phyloP scores from a whole-genome alignment of 1,139 yeast genomes.

The Geotrichum europaeum region DNA sequence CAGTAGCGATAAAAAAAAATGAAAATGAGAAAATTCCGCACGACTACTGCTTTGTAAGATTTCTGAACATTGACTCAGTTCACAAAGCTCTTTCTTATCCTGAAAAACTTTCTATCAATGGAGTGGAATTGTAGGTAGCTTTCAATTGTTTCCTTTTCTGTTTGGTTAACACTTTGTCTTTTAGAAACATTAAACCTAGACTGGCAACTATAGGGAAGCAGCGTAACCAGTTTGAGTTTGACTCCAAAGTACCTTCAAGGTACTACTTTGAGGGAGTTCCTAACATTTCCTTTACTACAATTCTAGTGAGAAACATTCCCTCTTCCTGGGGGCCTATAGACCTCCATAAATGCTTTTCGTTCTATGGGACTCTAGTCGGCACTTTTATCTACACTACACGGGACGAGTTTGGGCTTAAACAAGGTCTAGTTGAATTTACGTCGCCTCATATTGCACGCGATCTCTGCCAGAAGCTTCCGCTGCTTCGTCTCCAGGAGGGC shows the following conservation, averaged over 20 bases:
- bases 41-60: constrained; percentile 13
- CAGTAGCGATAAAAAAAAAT: constrained; percentile 11
- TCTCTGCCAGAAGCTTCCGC: constrained; percentile 5
- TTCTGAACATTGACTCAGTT: constrained; percentile 11
- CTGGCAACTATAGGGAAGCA: background rate
- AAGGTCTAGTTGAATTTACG: constrained; percentile 13
- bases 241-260: background rate
- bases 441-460: constrained; percentile 8
- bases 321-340: constrained; percentile 7
- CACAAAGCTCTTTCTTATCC: constrained; percentile 10
- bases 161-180: background rate
- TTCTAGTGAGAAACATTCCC: constrained; percentile 11
- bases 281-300: constrained; percentile 9
- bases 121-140: constrained; percentile 6
- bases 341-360: constrained; percentile 13
- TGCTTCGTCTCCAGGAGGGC: constrained; percentile 1
- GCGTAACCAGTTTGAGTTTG: background rate
- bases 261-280: constrained; percentile 12
- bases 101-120: constrained; percentile 2
- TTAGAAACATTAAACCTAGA: background rate
- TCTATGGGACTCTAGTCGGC: constrained; percentile 11
- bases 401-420: constrained; percentile 1
- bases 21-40: constrained; percentile 4
- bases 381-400: constrained; percentile 6
- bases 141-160: background rate